Conservation (phyloP, 202 grass and related monocot genomes). For the Digitaria exilis region DNA sequence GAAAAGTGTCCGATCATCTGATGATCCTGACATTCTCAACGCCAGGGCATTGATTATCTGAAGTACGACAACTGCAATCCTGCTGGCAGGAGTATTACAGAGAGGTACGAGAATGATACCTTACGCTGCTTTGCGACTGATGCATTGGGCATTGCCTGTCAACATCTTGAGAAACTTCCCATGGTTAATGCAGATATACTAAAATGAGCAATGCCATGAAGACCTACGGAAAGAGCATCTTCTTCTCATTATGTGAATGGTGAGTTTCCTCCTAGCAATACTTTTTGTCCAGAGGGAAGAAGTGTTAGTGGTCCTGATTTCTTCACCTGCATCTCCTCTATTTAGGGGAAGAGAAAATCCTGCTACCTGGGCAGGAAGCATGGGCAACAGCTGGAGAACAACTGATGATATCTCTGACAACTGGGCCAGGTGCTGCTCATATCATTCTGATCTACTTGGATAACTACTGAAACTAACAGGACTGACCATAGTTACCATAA, state of each 20-base stretch:
- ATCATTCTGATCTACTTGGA: neutral
- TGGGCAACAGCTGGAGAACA: too few relatives aligned
- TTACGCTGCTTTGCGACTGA: neutral
- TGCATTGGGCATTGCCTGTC: neutral
- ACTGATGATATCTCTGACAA: conserved; percentile 66
- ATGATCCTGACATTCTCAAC: neutral
- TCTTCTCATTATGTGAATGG: conserved; percentile 95
- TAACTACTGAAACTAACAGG: neutral
- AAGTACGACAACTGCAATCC: conserved; percentile 96
- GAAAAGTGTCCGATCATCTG: neutral
- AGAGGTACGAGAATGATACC: conserved; percentile 56
- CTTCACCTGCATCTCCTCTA: too few relatives aligned
- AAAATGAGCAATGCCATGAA: conserved; percentile 85
- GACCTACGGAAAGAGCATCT: conserved; percentile 72
- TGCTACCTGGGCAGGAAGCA: too few relatives aligned
- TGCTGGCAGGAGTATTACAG: conserved; percentile 49
- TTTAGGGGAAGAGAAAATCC: too few relatives aligned
- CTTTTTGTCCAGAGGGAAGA: too few relatives aligned
- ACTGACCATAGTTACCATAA: conserved; percentile 25
- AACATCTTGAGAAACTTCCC: neutral
- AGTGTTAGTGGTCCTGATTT: too few relatives aligned
- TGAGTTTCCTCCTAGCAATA: neutral
- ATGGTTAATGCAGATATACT: conserved; percentile 62
- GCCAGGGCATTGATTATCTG: conserved; percentile 88
- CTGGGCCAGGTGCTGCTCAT: conserved; percentile 68